Conservation (phyloP, 1,139 yeast genomes). For the Magnusiomyces magnusii region DNA sequence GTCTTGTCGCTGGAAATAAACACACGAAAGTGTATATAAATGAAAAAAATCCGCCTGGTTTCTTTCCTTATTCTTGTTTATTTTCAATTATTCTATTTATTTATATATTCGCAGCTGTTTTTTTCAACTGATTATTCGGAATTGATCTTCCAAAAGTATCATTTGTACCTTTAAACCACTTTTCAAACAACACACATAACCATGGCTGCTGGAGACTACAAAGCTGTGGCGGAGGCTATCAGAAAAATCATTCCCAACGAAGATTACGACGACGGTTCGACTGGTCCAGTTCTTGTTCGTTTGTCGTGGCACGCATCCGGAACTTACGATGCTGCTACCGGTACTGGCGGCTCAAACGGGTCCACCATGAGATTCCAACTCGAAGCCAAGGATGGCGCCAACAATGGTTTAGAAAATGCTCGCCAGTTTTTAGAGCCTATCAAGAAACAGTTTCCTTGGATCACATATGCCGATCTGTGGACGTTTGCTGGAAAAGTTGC, state of each 20-base stretch:
- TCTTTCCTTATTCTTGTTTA: neutral
- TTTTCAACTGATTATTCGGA: too few relatives aligned
- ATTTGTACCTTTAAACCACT: neutral
- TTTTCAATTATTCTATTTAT: neutral
- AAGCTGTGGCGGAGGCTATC: constrained; percentile 70
- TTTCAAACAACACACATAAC: neutral
- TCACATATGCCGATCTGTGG: constrained; percentile 59
- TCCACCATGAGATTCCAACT: constrained; percentile 50
- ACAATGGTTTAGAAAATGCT: constrained; percentile 53
- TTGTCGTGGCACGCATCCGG: constrained; percentile 70
- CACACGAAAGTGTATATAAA: too few relatives aligned
- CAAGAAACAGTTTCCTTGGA: constrained; percentile 50
- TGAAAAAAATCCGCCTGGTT: too few relatives aligned
- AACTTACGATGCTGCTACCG: constrained; percentile 47
- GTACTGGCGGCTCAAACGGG: constrained; percentile 64
- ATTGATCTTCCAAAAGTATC: too few relatives aligned
- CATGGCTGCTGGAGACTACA: constrained; percentile 42
- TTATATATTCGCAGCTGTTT: neutral
- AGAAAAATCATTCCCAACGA: constrained; percentile 65
- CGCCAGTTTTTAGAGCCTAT: constrained; percentile 50
- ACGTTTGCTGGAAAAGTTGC: constrained; percentile 59
- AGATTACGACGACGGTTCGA: constrained; percentile 63
- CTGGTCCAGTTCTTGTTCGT: constrained; percentile 56
- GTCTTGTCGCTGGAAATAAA: too few relatives aligned
- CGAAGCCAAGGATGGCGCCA: constrained; percentile 47